Evolutionary conservation across 306 rosid species (phyloP), one percentile per base, ranked within the genome.

Genomic region (Ormosia emarginata): DNA sequence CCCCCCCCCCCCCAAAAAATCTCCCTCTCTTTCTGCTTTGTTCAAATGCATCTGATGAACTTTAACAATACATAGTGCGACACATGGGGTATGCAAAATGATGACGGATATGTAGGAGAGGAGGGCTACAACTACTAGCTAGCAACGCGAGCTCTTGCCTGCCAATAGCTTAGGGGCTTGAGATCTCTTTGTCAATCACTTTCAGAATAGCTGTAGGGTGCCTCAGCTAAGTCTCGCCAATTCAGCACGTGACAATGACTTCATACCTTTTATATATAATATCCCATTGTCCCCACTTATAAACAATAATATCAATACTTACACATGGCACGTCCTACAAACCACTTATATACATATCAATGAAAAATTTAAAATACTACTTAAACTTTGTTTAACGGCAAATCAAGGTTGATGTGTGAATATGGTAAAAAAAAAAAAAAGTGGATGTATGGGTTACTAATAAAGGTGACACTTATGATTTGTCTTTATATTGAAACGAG

Each of bases 111-210:
- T 14, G 1, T 15, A 40, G 58, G 40, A 71, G 56, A 36, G 10
- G 37, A 13, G 7, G 43, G 85, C 53, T 29, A 50, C 24, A 13
- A 47, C 1, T 13, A 59, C 66, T 59, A 59, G 47, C 72, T 40
- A 39, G 36, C 56, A 81, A 44, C 37, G 43, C 67, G 73, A 73
- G 67, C 74, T 50, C 79, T 81, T 81, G 85, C 67, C 80, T 64
- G 75, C 80, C 84, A 73, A 81, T 61, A 81, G 50, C 47, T 67
- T 79, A 41, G 2, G 58, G 74, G 2, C 61, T 63, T 52, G 79
- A 52, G 67, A 52, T 64, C 56, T 81, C 79, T 59, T 59, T 50
- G 32, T 62, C 84, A 81, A 64, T 81, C 84, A 15, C 61, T 81
- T 81, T 81, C 80, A 61, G 10, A 65, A 64, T 72, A 63, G 74